Evolutionary conservation across 2,329 filamentous ascomycete species (phyloP), one percentile per base, ranked within the genome.

Genomic region (Lasiodiplodia gonubiensis): DNA sequence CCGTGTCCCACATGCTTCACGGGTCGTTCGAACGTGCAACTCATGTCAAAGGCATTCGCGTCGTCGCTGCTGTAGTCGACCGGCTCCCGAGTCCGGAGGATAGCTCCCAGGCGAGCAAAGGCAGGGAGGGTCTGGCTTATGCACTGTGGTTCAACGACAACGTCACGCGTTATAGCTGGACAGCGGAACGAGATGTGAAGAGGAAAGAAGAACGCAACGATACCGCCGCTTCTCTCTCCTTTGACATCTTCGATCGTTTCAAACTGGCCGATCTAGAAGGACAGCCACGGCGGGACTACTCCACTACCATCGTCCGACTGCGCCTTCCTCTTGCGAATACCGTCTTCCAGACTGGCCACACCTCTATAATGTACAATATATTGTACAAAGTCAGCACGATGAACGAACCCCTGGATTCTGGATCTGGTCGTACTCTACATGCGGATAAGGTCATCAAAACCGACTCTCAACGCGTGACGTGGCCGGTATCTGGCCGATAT

Each of bases 281-380:
- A n/a, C 18, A 46, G 4, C 23, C 35, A 16, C 12, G 35, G 11
- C 46, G 33, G n/a, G n/a, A 60, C 8, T 77, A 85, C 65, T 87
- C 7, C 11, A 23, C 46, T 6, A 33, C 18, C 12, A 6, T 94
- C 2, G 4, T 48, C 23, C 39, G 57, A 27, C 39, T 61, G 12
- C 39, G 33, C 23, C 42, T 61, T 3, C 92, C 92, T 2, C 80
- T 95, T 30, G 89, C 92, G 49, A 92, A 93, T 73, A 96, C 92
- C 0, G 80, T 93, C 7, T 95, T 95, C 74, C 86, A 89, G 48
- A 94, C 89, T 69, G 90, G 88, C 54, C 83, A 81, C 30, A 72
- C 71, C 39, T 72, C 68, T 25, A 76, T 74, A 23, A 73, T 78
- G 72, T 73, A 68, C 18, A 51, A 69, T 2, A 73, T 74, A 1